Evolutionary conservation across 2,329 filamentous ascomycete species (phyloP), one percentile per base, ranked within the genome.

Genomic region (Apiospora kogelbergensis): DNA sequence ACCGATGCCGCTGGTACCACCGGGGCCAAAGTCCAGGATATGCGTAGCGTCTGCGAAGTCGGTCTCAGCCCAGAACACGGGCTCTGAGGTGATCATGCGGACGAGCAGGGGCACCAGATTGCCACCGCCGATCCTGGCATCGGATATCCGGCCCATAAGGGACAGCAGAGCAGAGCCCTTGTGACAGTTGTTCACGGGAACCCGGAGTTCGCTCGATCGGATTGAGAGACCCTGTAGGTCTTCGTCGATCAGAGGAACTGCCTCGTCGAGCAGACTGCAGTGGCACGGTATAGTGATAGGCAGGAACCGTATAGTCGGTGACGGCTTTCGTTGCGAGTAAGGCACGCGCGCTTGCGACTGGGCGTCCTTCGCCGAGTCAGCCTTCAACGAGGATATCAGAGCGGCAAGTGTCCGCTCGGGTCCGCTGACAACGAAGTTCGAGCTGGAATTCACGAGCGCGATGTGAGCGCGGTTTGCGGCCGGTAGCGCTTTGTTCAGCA

Each of bases 201-300:
- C 73, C 9, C 57, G 68, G 24, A 93, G 84, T 41, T 86, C 85
- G 42, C 83, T 83, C 0, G 71, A 67, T 17, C 66, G 69, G 44
- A 81, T 74, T 3, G 30, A 67, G 1, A 77, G 71, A 9, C 74
- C 68, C 13, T 65, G 68, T 3, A 74, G 73, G 68, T 73, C 73
- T 22, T 63, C 65, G n/a, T 65, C 70, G 68, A 73, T 75, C 2
- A 48, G 70, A 7, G 72, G 70, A 0, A 72, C 72, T 5, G 77
- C 78, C 6, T 67, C 67, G 42, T 60, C 63, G 9, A 83, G 76
- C 63, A 81, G 78, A 5, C 71, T 70, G 20, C 77, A 81, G 69
- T 84, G 82, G 63, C 82, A 83, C 0, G 82, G 79, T 1, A 79
- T 77, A 33, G 76, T 79, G 63, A 83, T 80, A 0, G 81, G 81